Percentiles rank a stretch among this genome's conserved stretches.
phyloP scores from a whole-genome alignment of 2,329 filamentous ascomycete genomes.

The Fusarium kyushuense region DNA sequence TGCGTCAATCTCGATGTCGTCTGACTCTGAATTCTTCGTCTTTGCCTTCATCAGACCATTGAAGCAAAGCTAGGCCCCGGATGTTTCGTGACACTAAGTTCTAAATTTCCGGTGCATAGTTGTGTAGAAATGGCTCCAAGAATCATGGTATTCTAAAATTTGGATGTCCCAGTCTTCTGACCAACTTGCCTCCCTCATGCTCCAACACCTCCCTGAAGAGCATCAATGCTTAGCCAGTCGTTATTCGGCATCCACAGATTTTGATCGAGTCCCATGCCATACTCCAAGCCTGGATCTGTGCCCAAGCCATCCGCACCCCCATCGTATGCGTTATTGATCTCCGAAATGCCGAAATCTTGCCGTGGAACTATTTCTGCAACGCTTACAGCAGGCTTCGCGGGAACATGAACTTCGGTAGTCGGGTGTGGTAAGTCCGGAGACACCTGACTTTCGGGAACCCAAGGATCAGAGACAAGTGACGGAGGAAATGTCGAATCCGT shows the following conservation, averaged over 20 bases:
- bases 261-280: conserved; percentile 58
- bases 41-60: neutral
- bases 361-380: conserved; percentile 40
- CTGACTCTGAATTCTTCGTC: neutral
- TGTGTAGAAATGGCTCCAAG: conserved; percentile 24
- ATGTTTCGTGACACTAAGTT: neutral
- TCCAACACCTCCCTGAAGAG: conserved; percentile 50
- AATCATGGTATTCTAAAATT: neutral
- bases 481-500: conserved; percentile 50
- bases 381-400: conserved; percentile 27
- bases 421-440: conserved; percentile 43
- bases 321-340: conserved; percentile 65
- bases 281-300: conserved; percentile 58
- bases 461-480: conserved; percentile 49
- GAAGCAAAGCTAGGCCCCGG: neutral
- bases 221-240: conserved; percentile 52
- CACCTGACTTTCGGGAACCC: conserved; percentile 49
- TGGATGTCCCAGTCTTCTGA: conserved; percentile 1
- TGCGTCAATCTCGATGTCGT: neutral
- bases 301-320: conserved; percentile 62
- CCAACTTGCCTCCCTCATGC: conserved; percentile 33
- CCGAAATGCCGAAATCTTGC: conserved; percentile 53
- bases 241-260: conserved; percentile 53
- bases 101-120: neutral
- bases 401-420: conserved; percentile 32